Conservation (phyloP, 331 rosid genomes). For the Cucumis variabilis region DNA sequence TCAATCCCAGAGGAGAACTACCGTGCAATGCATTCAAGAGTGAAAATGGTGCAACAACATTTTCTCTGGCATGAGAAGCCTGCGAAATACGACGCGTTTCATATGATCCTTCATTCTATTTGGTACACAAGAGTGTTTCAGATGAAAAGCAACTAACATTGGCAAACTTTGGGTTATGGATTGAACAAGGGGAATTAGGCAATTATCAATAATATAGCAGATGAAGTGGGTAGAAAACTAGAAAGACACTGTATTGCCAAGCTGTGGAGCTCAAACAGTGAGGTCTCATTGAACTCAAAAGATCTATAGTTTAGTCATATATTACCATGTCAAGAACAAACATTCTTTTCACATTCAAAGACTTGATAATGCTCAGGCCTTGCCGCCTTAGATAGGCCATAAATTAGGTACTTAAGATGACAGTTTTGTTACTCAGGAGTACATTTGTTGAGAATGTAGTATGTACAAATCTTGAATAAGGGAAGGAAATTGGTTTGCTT, state of each 20-base stretch:
- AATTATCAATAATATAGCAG: background rate
- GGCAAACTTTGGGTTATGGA: background rate
- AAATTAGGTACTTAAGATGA: background rate
- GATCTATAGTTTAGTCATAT: background rate
- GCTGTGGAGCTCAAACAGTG: no score
- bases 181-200: background rate
- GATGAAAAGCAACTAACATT: slow-evolving; percentile 26
- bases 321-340: background rate
- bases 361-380: background rate
- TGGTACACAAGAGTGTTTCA: slow-evolving; percentile 82
- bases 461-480: background rate
- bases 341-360: background rate
- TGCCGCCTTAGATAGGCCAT: background rate
- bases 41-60: slow-evolving; percentile 65
- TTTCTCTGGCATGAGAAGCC: slow-evolving; percentile 73
- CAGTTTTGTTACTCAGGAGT: background rate
- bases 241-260: background rate
- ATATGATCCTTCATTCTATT: slow-evolving; percentile 75
- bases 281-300: no score
- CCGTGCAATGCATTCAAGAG: slow-evolving; percentile 51
- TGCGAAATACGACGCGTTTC: slow-evolving; percentile 67
- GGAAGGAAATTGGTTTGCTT: background rate
- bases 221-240: background rate
- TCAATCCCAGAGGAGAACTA: slow-evolving; percentile 79
- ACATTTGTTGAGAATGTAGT: background rate